These are phyloP conservation scores for Colletotrichum coccodes DNA, from an alignment of 2,329 filamentous ascomycete genomes.

Conservation along the genomic window DNA sequence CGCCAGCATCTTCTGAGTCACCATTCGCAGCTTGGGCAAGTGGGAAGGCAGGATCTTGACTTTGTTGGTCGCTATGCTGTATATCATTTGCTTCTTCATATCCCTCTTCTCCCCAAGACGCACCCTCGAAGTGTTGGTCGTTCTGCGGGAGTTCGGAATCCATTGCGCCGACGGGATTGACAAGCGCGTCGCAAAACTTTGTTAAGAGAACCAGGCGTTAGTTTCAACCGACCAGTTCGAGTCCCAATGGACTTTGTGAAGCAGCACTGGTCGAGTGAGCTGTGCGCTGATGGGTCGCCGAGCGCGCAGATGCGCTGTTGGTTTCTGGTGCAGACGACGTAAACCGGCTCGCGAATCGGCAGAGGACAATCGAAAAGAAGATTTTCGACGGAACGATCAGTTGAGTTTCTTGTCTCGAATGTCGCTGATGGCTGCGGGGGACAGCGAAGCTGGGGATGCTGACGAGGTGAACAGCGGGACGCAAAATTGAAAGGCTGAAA, in stretches of 20 bases:
- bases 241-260: not conserved
- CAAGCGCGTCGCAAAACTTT: not conserved
- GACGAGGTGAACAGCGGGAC: not conserved
- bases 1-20: constrained; percentile 54
- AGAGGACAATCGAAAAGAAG: not conserved
- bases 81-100: constrained; percentile 64
- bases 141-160: constrained; percentile 33
- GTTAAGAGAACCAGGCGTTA: not conserved
- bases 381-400: not conserved
- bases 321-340: not conserved
- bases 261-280: not conserved
- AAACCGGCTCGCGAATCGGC: not conserved
- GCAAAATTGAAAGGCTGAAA: constrained; percentile 26
- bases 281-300: constrained; percentile 9
- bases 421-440: constrained; percentile 8
- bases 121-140: constrained; percentile 46
- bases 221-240: not conserved
- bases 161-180: constrained; percentile 17
- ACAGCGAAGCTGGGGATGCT: constrained; percentile 1
- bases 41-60: constrained; percentile 56
- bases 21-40: constrained; percentile 56
- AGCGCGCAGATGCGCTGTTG: constrained; percentile 22
- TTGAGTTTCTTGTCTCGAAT: not conserved
- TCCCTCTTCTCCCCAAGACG: constrained; percentile 63
- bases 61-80: constrained; percentile 66